Evolutionary conservation across 2,329 filamentous ascomycete species (phyloP).

Genomic region (Microsporum audouinii): DNA sequence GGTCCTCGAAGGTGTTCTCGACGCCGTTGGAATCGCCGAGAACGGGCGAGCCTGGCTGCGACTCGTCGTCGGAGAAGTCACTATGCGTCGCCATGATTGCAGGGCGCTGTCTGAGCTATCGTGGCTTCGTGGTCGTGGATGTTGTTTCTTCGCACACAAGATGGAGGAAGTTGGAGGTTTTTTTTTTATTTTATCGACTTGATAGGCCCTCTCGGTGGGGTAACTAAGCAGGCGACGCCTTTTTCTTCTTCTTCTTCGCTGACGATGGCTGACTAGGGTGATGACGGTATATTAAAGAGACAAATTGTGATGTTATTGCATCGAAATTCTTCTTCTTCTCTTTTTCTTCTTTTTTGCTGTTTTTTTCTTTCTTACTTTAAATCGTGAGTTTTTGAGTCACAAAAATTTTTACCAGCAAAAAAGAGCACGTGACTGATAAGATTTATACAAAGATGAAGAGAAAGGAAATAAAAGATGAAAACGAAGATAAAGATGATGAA

Average conservation of each 20-base stretch:
- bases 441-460: background rate
- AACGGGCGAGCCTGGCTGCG: conserved; percentile 44
- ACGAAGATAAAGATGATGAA: background rate
- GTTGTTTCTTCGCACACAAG: background rate
- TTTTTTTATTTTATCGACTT: background rate
- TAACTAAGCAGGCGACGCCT: background rate
- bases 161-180: background rate
- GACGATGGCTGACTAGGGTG: background rate
- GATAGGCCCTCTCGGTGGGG: background rate
- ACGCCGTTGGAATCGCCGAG: conserved; percentile 34
- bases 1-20: conserved; percentile 64
- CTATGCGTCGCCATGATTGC: conserved; percentile 45
- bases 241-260: background rate
- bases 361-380: background rate
- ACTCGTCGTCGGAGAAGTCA: conserved; percentile 45
- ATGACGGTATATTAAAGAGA: background rate
- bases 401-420: background rate
- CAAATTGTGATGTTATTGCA: background rate
- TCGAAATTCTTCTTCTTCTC: background rate
- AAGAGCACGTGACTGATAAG: background rate
- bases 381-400: background rate
- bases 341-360: background rate
- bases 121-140: background rate
- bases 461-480: background rate
- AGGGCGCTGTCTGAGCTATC: background rate